A percentile compares a stretch with the other conserved stretches of the same genome.
Evolutionary conservation across 805 yeast genomes (phyloP).

Genomic region (Lachancea nothofagi): DNA sequence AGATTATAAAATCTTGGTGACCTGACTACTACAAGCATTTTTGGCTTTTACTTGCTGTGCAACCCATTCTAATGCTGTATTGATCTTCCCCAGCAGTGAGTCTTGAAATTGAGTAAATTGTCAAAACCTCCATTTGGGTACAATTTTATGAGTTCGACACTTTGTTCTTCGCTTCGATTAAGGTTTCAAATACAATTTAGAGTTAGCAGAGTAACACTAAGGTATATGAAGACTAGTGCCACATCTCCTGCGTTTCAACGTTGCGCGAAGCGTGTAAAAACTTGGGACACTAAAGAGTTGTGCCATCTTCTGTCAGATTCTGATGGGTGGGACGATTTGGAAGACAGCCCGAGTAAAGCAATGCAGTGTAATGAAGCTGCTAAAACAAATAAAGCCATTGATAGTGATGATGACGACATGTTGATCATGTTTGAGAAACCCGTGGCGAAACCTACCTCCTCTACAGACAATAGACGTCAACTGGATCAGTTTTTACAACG

Average conservation of each 20-base stretch:
- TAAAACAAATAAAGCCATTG: no score
- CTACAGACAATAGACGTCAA: neutral
- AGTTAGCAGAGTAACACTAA: no score
- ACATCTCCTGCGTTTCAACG: neutral
- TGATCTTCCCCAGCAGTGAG: no score
- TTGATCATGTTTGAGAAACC: slow-evolving; percentile 1
- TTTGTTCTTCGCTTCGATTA: no score
- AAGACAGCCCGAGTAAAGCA: slow-evolving; percentile 3
- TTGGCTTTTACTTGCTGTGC: no score
- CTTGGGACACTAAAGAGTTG: slow-evolving; percentile 11
- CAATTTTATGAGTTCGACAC: no score
- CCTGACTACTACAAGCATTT: no score
- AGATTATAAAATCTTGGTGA: no score
- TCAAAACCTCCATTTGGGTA: no score
- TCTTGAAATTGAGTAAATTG: no score
- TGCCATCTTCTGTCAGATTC: slow-evolving; percentile 22
- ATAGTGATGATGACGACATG: slow-evolving; percentile 5
- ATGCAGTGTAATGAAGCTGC: neutral
- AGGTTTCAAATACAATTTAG: no score
- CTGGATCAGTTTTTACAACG: slow-evolving; percentile 5
- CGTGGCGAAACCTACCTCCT: neutral
- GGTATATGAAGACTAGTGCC: neutral
- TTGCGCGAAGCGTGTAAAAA: slow-evolving; percentile 1
- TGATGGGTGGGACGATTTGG: slow-evolving; percentile 24
- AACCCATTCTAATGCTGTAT: no score